Base-by-base conservation (phyloP, 164 flowering plant species). In the Cinnamomum chago region DNA sequence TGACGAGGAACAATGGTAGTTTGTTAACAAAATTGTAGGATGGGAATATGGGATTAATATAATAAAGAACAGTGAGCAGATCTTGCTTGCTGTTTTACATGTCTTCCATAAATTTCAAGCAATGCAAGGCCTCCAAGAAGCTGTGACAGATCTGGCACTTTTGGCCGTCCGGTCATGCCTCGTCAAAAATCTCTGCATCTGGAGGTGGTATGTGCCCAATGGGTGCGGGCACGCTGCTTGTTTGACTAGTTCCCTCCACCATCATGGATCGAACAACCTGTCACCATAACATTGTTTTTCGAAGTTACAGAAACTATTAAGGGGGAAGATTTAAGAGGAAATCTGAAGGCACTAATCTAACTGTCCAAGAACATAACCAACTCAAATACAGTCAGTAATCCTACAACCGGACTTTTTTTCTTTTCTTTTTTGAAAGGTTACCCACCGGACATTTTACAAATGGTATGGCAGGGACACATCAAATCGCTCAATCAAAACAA, bases 181-280 rank as follows among this genome's bases (percentile, higher is more conserved):
- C 80, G 24, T 80, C 80, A 28, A 58, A 20, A 47, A 64, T 62
- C n/a, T 66, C 60, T 27, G 71, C 77, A 12, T 74, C 73, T 58
- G 65, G 75, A 25, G 64, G 50, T 18, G 70, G 67, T 35, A 52
- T 24, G 24, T 80, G 79, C 75, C 70, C 73, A 47, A 58, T 23
- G 14, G 71, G 55, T 11, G 62, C 25, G 14, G 71, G 55, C 15
- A 27, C 47, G 12, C 65, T 10, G 22, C 68, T 67, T 68, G 47
- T 62, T 68, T 71, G 80, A 35, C 35, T 70, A 15, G 70, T 72
- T 60, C 75, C 79, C n/a, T 77, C 82, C 28, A 70, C 62, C 79
- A 80, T 67, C 51, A n/a, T 60, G 15, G 82, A 74, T 65, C 77
- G 73, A 24, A 80, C 77, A 6, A 67, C 77, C 82, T 80, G 80